Conservation (phyloP, 768 basidiomycete genomes). For the Phlebiopsis gigantea region DNA sequence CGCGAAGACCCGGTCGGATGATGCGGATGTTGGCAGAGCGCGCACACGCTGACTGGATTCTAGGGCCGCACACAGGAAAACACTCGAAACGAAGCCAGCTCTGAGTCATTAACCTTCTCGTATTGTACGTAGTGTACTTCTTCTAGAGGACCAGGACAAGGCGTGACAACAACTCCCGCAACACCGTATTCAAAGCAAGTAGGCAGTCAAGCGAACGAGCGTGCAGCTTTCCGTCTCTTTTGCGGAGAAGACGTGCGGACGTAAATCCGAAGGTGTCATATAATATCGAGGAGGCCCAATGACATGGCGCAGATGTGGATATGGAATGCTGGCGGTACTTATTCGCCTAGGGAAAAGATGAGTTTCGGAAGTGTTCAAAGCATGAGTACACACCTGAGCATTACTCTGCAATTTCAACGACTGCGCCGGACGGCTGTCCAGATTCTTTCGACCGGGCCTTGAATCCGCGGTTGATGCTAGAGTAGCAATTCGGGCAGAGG, state of each 20-base stretch:
- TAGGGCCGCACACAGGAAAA: not conserved
- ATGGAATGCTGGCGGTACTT: not conserved
- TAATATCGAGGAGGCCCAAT: not conserved
- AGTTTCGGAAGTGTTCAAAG: not conserved
- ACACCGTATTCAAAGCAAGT: not conserved
- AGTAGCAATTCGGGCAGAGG: conserved; percentile 79
- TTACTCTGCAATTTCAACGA: not conserved
- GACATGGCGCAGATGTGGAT: not conserved
- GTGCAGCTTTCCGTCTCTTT: not conserved
- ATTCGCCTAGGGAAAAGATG: not conserved
- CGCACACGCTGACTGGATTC: not conserved
- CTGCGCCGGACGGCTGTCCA: not conserved
- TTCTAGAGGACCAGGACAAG: not conserved
- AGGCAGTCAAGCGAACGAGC: not conserved
- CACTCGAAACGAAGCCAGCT: not conserved
- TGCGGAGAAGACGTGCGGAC: not conserved
- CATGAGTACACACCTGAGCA: not conserved
- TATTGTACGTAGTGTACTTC: not conserved
- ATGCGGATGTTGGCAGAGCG: not conserved
- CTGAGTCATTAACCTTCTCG: not conserved
- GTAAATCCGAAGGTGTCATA: not conserved
- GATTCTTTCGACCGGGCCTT: conserved; percentile 33
- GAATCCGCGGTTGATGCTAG: conserved; percentile 59
- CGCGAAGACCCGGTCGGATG: conserved; percentile 2
- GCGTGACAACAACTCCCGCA: not conserved